A percentile compares a stretch with the other conserved stretches of the same genome.
Evolutionary conservation across 768 basidiomycete species (phyloP).

Genomic region (Lentinula raphanica): DNA sequence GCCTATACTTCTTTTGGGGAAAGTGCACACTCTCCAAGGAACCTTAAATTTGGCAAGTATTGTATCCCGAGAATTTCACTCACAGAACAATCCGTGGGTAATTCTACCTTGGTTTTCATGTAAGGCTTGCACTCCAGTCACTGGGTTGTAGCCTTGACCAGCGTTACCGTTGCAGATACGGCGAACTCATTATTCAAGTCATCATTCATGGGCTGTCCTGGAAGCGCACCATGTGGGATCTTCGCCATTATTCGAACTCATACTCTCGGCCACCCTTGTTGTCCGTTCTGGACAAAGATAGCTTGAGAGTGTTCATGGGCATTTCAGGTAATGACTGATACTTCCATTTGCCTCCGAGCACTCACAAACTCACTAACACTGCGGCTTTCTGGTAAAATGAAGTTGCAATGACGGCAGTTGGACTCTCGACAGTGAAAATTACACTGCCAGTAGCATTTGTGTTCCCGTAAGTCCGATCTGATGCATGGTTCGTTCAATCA

Average conservation of each 20-base stretch:
- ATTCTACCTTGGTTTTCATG: background rate
- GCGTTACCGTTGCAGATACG: background rate
- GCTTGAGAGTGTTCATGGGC: background rate
- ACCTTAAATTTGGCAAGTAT: background rate
- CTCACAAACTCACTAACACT: background rate
- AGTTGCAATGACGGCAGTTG: background rate
- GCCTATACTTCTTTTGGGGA: background rate
- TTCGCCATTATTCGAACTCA: background rate
- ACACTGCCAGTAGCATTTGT: background rate
- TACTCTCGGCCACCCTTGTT: background rate
- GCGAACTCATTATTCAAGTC: background rate
- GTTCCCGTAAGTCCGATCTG: slow-evolving; percentile 1
- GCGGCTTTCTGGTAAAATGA: no score
- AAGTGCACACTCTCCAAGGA: background rate
- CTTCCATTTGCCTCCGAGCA: background rate
- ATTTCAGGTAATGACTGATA: background rate
- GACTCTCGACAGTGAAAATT: background rate
- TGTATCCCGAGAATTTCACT: background rate
- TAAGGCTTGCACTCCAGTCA: background rate
- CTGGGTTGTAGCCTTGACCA: background rate
- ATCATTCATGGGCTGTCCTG: background rate
- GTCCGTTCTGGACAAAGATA: background rate
- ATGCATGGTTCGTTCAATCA: no score
- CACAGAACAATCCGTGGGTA: background rate
- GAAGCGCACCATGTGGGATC: slow-evolving; percentile 2